phyloP scores from a whole-genome alignment of 1,284 basidiomycete genomes.

The Ceratorhiza oryzae-sativae region DNA sequence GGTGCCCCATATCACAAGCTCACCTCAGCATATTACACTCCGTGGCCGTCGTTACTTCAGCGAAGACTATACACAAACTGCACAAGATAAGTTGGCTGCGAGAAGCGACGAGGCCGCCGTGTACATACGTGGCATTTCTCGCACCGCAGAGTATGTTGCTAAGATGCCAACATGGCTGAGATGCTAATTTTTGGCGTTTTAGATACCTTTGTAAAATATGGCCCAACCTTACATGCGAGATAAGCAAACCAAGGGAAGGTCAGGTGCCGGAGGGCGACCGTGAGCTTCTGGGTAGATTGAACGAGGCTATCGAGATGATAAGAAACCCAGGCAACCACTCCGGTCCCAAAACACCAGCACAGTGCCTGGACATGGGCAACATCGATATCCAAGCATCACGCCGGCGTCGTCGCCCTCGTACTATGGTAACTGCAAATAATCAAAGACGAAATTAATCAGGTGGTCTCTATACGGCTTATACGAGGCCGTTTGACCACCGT shows the following conservation, averaged over 20 bases:
- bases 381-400: too few species aligned
- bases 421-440: too few species aligned
- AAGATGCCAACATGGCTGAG: background rate
- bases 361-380: too few species aligned
- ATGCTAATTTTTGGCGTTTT: background rate
- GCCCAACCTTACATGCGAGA: background rate
- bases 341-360: too few species aligned
- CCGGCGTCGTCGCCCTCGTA: too few species aligned
- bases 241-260: background rate
- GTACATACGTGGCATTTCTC: background rate
- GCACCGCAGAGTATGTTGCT: background rate
- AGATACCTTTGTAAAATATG: background rate
- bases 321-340: too few species aligned
- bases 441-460: too few species aligned
- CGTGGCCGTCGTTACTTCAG: background rate
- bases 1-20: background rate
- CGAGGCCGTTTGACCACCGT: too few species aligned
- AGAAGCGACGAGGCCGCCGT: too few species aligned
- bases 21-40: background rate
- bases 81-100: background rate
- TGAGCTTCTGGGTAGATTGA: background rate
- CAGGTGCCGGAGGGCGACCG: too few species aligned
- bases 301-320: background rate
- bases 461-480: too few species aligned
- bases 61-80: background rate